phyloP scores from a whole-genome alignment of 768 basidiomycete genomes.

The Nevesoporus exiguus region DNA sequence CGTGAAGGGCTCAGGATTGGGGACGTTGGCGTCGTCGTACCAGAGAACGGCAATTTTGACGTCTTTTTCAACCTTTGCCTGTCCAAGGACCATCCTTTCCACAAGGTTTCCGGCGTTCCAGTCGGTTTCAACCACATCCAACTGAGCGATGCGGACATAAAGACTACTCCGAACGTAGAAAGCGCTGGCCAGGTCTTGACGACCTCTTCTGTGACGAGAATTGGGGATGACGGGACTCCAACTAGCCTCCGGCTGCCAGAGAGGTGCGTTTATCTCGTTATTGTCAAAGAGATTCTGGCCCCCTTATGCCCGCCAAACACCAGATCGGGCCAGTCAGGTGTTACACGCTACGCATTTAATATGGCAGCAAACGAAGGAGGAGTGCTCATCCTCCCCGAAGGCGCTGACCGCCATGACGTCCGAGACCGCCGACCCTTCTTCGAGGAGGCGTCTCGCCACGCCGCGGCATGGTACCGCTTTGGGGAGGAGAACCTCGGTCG shows the following conservation, averaged over 20 bases:
- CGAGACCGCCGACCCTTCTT: constrained; percentile 25
- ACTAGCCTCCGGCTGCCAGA: background rate
- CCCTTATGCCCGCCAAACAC: background rate
- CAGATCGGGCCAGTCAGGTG: constrained; percentile 4
- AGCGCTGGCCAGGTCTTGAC: constrained; percentile 9
- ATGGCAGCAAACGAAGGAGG: constrained; percentile 29
- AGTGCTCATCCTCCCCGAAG: constrained; percentile 34
- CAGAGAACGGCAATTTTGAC: constrained; percentile 34
- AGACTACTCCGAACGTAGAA: constrained; percentile 10
- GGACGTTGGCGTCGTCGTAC: constrained; percentile 37
- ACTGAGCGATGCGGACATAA: constrained; percentile 15
- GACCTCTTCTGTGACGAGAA: constrained; percentile 12
- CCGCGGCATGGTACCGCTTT: constrained; percentile 31
- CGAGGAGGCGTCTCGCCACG: constrained; percentile 26
- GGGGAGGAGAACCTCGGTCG: constrained; percentile 26
- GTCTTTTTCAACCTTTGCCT: constrained; percentile 39
- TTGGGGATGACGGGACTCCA: background rate
- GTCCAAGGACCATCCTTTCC: constrained; percentile 29
- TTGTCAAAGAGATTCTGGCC: background rate
- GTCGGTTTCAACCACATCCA: constrained; percentile 27
- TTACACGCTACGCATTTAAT: constrained; percentile 10
- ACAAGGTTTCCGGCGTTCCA: constrained; percentile 23
- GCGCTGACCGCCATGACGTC: constrained; percentile 26
- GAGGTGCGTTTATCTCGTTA: constrained; percentile 4
- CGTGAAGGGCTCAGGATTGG: constrained; percentile 35